Evolutionary conservation across 2,329 filamentous ascomycete species (phyloP).

Genomic region (Diaporthe sp.): DNA sequence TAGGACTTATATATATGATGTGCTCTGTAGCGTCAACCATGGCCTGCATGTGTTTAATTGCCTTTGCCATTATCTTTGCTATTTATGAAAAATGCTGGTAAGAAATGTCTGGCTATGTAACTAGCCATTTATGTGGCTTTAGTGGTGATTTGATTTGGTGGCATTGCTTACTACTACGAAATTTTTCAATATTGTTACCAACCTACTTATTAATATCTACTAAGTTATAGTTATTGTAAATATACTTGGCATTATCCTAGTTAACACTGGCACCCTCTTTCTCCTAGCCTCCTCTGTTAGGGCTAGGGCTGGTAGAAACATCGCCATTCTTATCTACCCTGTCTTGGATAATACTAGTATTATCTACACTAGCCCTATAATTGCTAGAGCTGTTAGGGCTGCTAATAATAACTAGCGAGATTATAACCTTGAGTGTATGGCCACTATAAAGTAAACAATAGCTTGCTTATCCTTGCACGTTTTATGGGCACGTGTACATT

Average conservation of each 20-base stretch:
- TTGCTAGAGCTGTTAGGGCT: not conserved
- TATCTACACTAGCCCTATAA: not conserved
- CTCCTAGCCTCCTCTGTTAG: not conserved
- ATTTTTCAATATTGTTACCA: not conserved
- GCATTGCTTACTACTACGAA: not conserved
- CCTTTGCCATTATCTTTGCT: not conserved
- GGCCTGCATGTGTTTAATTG: not conserved
- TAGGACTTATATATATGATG: not conserved
- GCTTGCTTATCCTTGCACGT: too few relatives aligned
- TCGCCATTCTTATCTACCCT: not conserved
- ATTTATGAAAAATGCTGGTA: not conserved
- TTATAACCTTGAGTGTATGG: not conserved
- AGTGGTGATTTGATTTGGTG: not conserved
- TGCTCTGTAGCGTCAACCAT: not conserved
- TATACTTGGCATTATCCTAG: too few relatives aligned
- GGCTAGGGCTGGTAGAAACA: not conserved
- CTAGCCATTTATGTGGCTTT: not conserved
- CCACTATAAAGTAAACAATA: not conserved
- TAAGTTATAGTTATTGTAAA: too few relatives aligned
- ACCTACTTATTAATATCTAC: not conserved
- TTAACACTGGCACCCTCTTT: not conserved
- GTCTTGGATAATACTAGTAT: not conserved
- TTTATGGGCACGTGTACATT: too few relatives aligned
- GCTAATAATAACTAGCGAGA: not conserved
- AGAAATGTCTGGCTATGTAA: not conserved